These are phyloP conservation scores for Pigoraptor vietnamica DNA, from an alignment of 78 protist species.

Conservation along the genomic window DNA sequence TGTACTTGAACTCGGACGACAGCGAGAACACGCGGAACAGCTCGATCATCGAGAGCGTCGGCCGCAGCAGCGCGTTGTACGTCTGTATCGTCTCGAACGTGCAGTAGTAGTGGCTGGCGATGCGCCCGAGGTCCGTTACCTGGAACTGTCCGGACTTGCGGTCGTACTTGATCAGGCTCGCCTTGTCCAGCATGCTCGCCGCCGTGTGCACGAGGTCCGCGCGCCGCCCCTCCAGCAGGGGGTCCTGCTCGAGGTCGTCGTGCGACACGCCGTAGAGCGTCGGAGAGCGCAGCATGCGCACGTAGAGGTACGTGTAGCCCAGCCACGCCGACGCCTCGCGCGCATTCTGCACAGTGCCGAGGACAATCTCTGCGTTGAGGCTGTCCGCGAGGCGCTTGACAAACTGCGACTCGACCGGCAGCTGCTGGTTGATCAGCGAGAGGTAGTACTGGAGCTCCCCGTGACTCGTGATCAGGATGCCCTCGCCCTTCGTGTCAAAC, in stretches of 20 bases:
- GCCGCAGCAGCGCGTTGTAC: constrained; percentile 80
- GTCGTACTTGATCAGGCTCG: constrained; percentile 81
- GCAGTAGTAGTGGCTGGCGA: constrained; percentile 96
- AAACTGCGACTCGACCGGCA: constrained; percentile 97
- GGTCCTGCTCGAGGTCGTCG: constrained; percentile 50
- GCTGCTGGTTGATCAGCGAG: constrained; percentile 91
- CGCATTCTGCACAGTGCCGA: constrained; percentile 78
- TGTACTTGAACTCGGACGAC: constrained; percentile 85
- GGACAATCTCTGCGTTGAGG: constrained; percentile 97
- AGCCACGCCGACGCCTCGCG: constrained; percentile 95
- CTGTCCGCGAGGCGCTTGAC: constrained; percentile 78
- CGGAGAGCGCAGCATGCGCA: constrained; percentile 94
- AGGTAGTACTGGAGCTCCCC: constrained; percentile 91
- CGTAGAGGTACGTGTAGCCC: constrained; percentile 91
- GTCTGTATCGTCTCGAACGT: constrained; percentile 60
- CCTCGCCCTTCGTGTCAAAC: constrained; percentile 93
- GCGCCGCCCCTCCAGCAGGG: constrained; percentile 67
- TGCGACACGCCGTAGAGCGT: constrained; percentile 72
- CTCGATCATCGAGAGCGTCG: constrained; percentile 87
- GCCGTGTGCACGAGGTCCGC: constrained; percentile 89
- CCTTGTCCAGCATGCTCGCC: constrained; percentile 81
- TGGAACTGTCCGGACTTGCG: constrained; percentile 72
- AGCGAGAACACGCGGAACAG: constrained; percentile 76
- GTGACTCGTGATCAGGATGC: constrained; percentile 88
- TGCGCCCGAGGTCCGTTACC: constrained; percentile 92